Percentiles rank a stretch among this genome's conserved stretches.
These are phyloP conservation scores for Immersiella caudata DNA, from an alignment of 495 filamentous ascomycete species.

Conservation along the genomic window DNA sequence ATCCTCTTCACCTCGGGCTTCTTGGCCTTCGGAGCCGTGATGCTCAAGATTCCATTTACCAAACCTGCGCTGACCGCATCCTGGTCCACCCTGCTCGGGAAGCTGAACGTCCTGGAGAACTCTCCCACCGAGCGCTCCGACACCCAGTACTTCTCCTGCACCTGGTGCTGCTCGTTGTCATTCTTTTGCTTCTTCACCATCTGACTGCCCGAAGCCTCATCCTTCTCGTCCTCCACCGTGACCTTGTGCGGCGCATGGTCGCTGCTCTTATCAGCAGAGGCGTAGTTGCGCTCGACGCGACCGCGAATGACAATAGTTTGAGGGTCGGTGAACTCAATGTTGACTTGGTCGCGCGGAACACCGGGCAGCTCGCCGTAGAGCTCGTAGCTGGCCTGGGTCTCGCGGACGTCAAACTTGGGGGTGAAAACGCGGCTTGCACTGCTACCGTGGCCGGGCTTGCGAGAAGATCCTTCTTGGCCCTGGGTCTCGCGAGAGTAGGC, in stretches of 20 bases:
- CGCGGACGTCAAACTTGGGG: conserved; percentile 74
- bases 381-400: conserved; percentile 68
- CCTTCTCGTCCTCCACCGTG: conserved; percentile 36
- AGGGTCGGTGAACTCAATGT: conserved; percentile 82
- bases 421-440: conserved; percentile 28
- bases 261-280: conserved; percentile 29
- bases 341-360: conserved; percentile 72
- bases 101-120: conserved; percentile 78
- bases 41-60: conserved; percentile 61
- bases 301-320: conserved; percentile 77
- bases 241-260: conserved; percentile 38
- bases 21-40: conserved; percentile 77
- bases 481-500: conserved; percentile 47
- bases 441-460: background rate
- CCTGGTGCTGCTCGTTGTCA: conserved; percentile 3
- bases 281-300: conserved; percentile 61
- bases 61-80: conserved; percentile 71
- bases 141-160: conserved; percentile 68
- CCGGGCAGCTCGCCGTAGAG: conserved; percentile 90
- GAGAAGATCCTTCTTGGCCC: background rate
- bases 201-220: conserved; percentile 19
- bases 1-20: conserved; percentile 37
- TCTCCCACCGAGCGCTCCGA: conserved; percentile 78
- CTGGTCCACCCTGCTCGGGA: conserved; percentile 74
- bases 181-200: conserved; percentile 16